phyloP scores from a whole-genome alignment of 148 eudicot species.

The Spergularia bocconei region DNA sequence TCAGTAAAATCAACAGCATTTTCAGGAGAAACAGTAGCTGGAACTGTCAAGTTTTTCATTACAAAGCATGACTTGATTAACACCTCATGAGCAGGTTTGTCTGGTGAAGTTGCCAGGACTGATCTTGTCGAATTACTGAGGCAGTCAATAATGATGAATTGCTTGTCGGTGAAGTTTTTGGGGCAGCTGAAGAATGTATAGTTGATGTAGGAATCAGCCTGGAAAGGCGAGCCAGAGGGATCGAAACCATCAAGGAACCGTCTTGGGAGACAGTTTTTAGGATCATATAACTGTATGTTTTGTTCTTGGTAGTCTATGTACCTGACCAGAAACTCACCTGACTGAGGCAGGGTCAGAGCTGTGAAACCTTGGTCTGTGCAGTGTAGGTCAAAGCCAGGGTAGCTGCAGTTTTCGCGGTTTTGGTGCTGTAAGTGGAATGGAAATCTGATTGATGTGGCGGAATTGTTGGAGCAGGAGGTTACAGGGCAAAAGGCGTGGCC shows the following conservation, averaged over 20 bases:
- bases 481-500: slow-evolving; percentile 31
- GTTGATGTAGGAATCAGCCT: slow-evolving; percentile 27
- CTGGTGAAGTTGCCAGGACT: slow-evolving; percentile 45
- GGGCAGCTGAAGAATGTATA: slow-evolving; percentile 61
- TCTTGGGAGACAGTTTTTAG: slow-evolving; percentile 46
- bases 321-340: slow-evolving; percentile 53
- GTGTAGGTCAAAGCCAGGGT: slow-evolving; percentile 51
- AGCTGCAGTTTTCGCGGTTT: slow-evolving; percentile 42
- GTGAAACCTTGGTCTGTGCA: slow-evolving; percentile 39
- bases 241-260: slow-evolving; percentile 41
- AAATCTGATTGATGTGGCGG: slow-evolving; percentile 35
- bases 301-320: slow-evolving; percentile 48
- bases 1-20: slow-evolving; percentile 26
- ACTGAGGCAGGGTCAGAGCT: slow-evolving; percentile 41
- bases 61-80: slow-evolving; percentile 28
- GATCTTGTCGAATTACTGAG: slow-evolving; percentile 53
- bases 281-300: slow-evolving; percentile 47
- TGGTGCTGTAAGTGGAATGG: slow-evolving; percentile 47
- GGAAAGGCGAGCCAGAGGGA: slow-evolving; percentile 51
- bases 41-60: slow-evolving; percentile 36
- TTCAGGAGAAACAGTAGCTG: slow-evolving; percentile 28
- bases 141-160: slow-evolving; percentile 41
- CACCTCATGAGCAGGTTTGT: slow-evolving; percentile 26
- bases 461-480: slow-evolving; percentile 34
- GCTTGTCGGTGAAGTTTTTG: slow-evolving; percentile 21